Percentiles rank a stretch among this genome's conserved stretches.
phyloP scores from a whole-genome alignment of 1,284 basidiomycete genomes.

The Mycosarcoma mackinlayi region DNA sequence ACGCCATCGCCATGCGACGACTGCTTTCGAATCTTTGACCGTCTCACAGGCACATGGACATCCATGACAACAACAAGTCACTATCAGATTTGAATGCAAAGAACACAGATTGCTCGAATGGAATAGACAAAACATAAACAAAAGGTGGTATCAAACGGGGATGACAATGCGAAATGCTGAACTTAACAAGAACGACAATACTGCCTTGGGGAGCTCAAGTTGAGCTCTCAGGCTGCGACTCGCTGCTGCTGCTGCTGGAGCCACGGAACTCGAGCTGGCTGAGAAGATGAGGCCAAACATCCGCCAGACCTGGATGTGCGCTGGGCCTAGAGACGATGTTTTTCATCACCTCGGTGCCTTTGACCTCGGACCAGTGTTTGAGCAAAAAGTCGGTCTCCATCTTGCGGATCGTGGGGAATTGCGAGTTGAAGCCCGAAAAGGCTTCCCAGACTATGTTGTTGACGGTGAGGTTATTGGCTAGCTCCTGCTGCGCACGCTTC shows the following conservation, averaged over 20 bases:
- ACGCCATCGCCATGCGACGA: too few relatives aligned
- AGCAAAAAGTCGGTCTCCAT: conserved; percentile 62
- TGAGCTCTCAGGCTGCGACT: conserved; percentile 1
- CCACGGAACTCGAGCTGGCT: conserved; percentile 55
- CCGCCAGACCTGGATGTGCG: conserved; percentile 59
- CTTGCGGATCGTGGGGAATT: conserved; percentile 83
- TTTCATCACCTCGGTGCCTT: conserved; percentile 81
- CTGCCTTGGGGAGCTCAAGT: too few relatives aligned
- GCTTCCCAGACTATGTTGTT: conserved; percentile 86
- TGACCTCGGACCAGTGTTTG: conserved; percentile 81
- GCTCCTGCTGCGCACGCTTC: conserved; percentile 79
- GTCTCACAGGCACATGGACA: too few relatives aligned
- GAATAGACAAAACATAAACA: too few relatives aligned
- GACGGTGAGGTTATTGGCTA: conserved; percentile 78
- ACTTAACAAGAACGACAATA: too few relatives aligned
- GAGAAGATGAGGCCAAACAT: conserved; percentile 58
- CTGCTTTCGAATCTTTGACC: too few relatives aligned
- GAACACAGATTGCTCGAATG: too few relatives aligned
- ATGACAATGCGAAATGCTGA: too few relatives aligned
- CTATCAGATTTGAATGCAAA: too few relatives aligned
- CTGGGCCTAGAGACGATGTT: conserved; percentile 72
- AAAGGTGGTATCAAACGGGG: background rate
- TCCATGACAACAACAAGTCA: too few relatives aligned
- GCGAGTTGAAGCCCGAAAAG: conserved; percentile 84
- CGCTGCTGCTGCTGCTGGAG: conserved; percentile 5